phyloP scores from a whole-genome alignment of 768 basidiomycete species.

The Pisolithus sp. region DNA sequence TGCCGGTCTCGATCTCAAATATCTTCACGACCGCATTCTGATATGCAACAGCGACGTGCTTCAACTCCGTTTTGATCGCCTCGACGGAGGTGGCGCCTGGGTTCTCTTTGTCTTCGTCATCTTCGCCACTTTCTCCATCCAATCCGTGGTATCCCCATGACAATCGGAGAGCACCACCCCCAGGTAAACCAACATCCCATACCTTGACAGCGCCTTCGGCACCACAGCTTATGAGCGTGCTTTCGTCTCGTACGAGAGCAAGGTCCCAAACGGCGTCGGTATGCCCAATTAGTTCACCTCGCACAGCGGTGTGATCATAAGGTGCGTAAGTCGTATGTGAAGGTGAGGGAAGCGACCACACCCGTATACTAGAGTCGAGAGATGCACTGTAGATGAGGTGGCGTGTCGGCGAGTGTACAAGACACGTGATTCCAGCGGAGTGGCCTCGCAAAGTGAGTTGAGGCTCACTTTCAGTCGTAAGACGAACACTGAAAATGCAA shows the following conservation, averaged over 20 bases:
- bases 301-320: conserved; percentile 72
- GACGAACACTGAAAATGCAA: conserved; percentile 38
- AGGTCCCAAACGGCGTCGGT: conserved; percentile 97
- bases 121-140: conserved; percentile 37
- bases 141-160: conserved; percentile 79
- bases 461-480: conserved; percentile 85
- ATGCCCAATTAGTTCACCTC: conserved; percentile 83
- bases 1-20: conserved; percentile 86
- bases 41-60: conserved; percentile 86
- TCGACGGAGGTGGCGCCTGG: conserved; percentile 78
- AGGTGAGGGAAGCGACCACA: conserved; percentile 77
- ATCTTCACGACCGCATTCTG: conserved; percentile 85
- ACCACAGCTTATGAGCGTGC: conserved; percentile 80
- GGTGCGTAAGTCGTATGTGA: conserved; percentile 88
- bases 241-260: conserved; percentile 76
- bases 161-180: conserved; percentile 54
- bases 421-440: conserved; percentile 81
- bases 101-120: conserved; percentile 38
- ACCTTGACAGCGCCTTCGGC: conserved; percentile 91
- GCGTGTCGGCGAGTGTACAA: conserved; percentile 72
- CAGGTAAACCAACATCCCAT: conserved; percentile 78
- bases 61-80: conserved; percentile 74
- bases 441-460: conserved; percentile 92
- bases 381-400: conserved; percentile 86
- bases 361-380: conserved; percentile 85